phyloP scores from a whole-genome alignment of 305 asterid species.

The Fraxinus baroniana region DNA sequence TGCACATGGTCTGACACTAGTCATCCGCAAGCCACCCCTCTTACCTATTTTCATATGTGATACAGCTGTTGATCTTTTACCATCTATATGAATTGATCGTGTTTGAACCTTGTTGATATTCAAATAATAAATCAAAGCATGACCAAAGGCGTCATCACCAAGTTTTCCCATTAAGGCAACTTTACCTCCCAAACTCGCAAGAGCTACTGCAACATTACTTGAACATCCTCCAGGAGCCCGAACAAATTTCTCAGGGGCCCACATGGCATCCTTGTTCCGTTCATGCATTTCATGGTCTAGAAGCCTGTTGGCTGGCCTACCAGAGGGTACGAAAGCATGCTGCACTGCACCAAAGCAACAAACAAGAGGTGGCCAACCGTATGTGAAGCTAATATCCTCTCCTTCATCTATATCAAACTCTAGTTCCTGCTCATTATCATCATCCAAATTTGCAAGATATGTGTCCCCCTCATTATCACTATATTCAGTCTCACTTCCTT shows the following conservation, averaged over 20 bases:
- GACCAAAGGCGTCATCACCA: slow-evolving; percentile 83
- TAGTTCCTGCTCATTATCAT: slow-evolving; percentile 50
- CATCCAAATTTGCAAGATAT: slow-evolving; percentile 37
- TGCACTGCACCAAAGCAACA: slow-evolving; percentile 93
- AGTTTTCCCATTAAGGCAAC: slow-evolving; percentile 97
- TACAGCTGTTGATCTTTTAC: slow-evolving; percentile 51
- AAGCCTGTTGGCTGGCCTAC: slow-evolving; percentile 73
- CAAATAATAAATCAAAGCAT: slow-evolving; percentile 62
- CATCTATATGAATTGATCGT: slow-evolving; percentile 68
- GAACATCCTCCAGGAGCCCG: slow-evolving; percentile 88
- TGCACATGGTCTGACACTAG: slow-evolving; percentile 59
- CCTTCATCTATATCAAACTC: slow-evolving; percentile 61
- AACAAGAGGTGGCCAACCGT: slow-evolving; percentile 95
- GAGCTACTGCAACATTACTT: slow-evolving; percentile 87
- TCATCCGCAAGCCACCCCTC: slow-evolving; percentile 79
- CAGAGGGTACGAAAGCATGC: slow-evolving; percentile 76
- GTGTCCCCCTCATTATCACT: slow-evolving; percentile 50
- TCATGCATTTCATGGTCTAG: slow-evolving; percentile 77
- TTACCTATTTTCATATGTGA: slow-evolving; percentile 69
- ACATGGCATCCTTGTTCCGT: slow-evolving; percentile 56
- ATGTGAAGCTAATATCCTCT: slow-evolving; percentile 83
- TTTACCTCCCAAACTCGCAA: slow-evolving; percentile 84
- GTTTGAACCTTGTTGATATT: slow-evolving; percentile 76
- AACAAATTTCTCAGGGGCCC: slow-evolving; percentile 78
- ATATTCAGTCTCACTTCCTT: slow-evolving; percentile 40